These are phyloP conservation scores for Rhododendron ferrugineum DNA, from an alignment of 148 eudicot species.

Conservation along the genomic window DNA sequence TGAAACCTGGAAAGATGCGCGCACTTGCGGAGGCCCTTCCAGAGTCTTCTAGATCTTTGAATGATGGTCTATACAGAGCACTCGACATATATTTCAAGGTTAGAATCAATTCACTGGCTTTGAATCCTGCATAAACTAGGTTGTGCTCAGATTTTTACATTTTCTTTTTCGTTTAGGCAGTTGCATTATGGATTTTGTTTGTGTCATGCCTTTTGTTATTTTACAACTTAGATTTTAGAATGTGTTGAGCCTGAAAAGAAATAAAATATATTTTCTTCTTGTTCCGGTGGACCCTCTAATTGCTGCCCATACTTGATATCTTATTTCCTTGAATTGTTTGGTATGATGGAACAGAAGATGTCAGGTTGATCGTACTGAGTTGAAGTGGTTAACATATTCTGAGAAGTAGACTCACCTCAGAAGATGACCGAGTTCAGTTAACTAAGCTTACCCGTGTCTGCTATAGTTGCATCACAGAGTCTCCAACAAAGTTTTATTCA, in stretches of 20 bases:
- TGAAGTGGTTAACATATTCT: not conserved
- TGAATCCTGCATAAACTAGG: not conserved
- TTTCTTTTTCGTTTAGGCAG: not conserved
- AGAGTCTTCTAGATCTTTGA: conserved; percentile 75
- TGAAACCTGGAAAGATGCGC: conserved; percentile 69
- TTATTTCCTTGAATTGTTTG: not conserved
- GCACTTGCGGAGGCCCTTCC: conserved; percentile 79
- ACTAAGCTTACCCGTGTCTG: not conserved
- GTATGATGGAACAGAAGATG: not conserved
- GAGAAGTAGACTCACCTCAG: not conserved
- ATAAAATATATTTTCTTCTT: not conserved
- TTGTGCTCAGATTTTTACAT: not conserved
- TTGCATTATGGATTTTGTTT: not conserved
- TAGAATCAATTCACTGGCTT: conserved; percentile 15
- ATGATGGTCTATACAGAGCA: conserved; percentile 91
- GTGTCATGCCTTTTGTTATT: not conserved
- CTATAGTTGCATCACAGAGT: not conserved
- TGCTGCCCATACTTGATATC: not conserved
- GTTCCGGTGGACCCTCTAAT: not conserved
- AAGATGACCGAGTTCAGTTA: not conserved
- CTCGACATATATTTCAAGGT: conserved; percentile 92
- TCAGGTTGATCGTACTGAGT: not conserved
- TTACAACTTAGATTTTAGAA: not conserved
- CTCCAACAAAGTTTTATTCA: not conserved
- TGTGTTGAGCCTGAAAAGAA: not conserved